Evolutionary conservation across 2,329 filamentous ascomycete species (phyloP), one percentile per base, ranked within the genome.

Genomic region (Madurella mycetomatis): DNA sequence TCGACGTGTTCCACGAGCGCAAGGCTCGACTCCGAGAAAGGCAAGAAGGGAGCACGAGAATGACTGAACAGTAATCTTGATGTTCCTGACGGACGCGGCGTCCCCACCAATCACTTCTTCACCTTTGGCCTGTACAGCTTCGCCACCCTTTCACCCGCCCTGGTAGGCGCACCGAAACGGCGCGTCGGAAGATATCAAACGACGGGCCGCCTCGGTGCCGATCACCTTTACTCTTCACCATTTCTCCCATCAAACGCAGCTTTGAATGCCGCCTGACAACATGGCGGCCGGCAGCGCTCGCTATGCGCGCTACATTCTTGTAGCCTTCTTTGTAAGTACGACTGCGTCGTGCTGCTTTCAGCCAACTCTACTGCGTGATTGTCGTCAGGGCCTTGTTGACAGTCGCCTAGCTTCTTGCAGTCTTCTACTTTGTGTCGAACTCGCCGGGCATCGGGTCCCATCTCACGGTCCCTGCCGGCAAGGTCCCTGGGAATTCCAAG

Each of bases 361-460:
- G 39, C 49, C 56, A 37, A 37, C 11, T 15, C 4, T 15, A 9
- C 34, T 12, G 2, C 4, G 11, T 9, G 32, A 17, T 17, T n/a
- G 19, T 51, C 34, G 49, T 58, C 19, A 18, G 16, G 65, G 48
- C 30, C 18, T 3, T 19, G 13, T 37, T 62, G 43, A 61, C 53
- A 31, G 7, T 37, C 15, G 9, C 15, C 15, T 57, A 85, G 82
- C 75, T 83, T 54, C 72, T 95, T 60, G 77, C 84, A 59, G 77
- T 95, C 59, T 81, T 96, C 70, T 94, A 92, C 75, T 90, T 92
- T 73, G 83, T 95, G 67, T 88, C 89, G 53, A 74, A 76, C 60
- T 79, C 62, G 11, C 45, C 54, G 32, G 49, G 56, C 34, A 50
- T 56, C 31, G 42, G 49, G 32, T 70, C 75, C 34, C 60, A 81